Conservation (phyloP, 345 rosid genomes). For the Acer saccharum region DNA sequence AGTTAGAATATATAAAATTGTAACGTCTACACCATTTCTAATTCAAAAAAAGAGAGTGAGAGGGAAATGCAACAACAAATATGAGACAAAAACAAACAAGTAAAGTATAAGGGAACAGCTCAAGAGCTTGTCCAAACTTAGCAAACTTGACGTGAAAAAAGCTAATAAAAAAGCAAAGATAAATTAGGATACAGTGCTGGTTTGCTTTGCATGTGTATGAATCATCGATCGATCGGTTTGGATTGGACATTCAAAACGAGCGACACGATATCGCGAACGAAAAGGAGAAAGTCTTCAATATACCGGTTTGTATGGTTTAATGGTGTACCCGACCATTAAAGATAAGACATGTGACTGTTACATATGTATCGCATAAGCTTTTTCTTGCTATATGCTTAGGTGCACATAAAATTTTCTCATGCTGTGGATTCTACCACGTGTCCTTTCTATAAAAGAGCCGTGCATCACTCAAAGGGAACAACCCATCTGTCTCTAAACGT, state of each 20-base stretch:
- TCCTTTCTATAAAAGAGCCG: conserved; percentile 40
- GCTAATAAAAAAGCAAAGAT: not conserved
- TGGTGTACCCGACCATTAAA: too few species aligned
- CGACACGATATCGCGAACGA: too few species aligned
- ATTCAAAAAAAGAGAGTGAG: not conserved
- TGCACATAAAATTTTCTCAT: too few species aligned
- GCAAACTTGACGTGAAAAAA: not conserved
- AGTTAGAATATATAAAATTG: not conserved
- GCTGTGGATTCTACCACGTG: conserved; percentile 30
- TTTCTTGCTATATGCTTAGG: too few species aligned
- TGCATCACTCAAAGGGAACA: conserved; percentile 48
- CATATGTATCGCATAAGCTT: too few species aligned
- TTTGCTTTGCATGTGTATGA: not conserved
- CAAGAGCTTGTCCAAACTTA: not conserved
- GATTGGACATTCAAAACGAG: not conserved
- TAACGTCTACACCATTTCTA: not conserved
- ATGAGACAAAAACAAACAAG: not conserved
- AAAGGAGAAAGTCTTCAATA: too few species aligned
- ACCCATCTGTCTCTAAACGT: conserved; percentile 45
- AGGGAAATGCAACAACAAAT: not conserved
- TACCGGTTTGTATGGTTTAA: too few species aligned
- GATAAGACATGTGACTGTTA: too few species aligned
- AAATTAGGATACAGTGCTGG: too few species aligned
- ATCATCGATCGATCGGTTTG: too few species aligned
- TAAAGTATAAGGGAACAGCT: not conserved